A percentile compares a stretch with the other conserved stretches of the same genome.
These are phyloP conservation scores for Salvia miltiorrhiza DNA, from an alignment of 257 asterid genomes.

Conservation along the genomic window DNA sequence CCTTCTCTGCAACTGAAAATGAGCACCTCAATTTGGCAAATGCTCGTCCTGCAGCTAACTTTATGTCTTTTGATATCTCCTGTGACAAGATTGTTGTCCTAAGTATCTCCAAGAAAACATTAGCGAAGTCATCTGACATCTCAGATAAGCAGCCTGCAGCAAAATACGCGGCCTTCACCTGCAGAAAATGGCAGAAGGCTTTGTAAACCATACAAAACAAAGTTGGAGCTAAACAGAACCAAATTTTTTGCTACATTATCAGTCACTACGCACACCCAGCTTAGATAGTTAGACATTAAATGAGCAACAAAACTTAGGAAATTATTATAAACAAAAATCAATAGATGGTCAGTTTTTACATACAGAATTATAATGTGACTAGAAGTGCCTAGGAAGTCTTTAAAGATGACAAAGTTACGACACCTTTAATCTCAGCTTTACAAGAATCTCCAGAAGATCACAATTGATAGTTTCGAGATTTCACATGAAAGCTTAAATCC, in stretches of 20 bases:
- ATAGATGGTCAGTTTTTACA: background rate
- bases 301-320: background rate
- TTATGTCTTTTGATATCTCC: constrained; percentile 44
- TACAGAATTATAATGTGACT: background rate
- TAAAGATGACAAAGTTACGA: background rate
- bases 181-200: constrained; percentile 23
- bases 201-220: constrained; percentile 6
- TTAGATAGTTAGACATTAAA: background rate
- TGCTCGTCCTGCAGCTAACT: constrained; percentile 64
- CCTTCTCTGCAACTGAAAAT: constrained; percentile 54
- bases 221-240: background rate
- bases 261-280: background rate
- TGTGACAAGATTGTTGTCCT: constrained; percentile 39
- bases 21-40: constrained; percentile 55
- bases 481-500: constrained; percentile 3
- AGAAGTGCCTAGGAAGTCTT: background rate
- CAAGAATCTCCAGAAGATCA: no score
- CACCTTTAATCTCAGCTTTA: no score
- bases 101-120: constrained; percentile 73
- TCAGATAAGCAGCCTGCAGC: constrained; percentile 76
- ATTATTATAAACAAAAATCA: background rate
- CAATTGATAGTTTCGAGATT: no score
- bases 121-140: constrained; percentile 66
- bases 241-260: background rate
- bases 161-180: constrained; percentile 84